Evolutionary conservation across 2,329 filamentous ascomycete species (phyloP), one percentile per base, ranked within the genome.

Genomic region (Tolypocladium sp.): DNA sequence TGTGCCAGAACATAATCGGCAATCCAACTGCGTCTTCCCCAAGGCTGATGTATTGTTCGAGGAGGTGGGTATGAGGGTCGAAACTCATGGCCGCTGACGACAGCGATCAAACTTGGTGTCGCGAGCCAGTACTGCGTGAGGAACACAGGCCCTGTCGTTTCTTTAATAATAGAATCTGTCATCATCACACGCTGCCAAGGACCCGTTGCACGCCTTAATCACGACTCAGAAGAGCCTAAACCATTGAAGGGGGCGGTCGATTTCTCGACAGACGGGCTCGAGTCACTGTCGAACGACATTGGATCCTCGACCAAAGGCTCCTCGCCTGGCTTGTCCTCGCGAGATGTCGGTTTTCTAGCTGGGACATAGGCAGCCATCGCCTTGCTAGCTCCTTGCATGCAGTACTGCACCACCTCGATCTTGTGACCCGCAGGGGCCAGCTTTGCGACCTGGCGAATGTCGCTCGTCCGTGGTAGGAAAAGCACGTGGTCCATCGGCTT

Each of bases 311-410:
- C 30, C 20, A 3, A 12, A 12, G 49, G 20, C 4, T 35, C 20
- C n/a, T 30, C 20, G 49, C 20, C 20, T 7, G 30, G 49, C 17
- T n/a, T 20, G 33, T 22, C 49, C 20, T 53, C 30, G 49, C 30
- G 4, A 37, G 12, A 7, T 15, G 30, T 15, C 20, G 10, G 8
- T 2, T 6, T 25, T 3, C 17, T 65, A 5, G 67, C 73, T 4
- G 82, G 82, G 27, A 87, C 75, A 65, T 85, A 88, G 37, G 81
- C 84, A n/a, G 86, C 84, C 71, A 88, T 73, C 58, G 88, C 89
- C 74, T 97, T 97, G 73, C 92, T 97, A 8, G 90, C 90, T 15
- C 92, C 91, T 66, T 89, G 82, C 77, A 96, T 90, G 69, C 92
- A 96, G 71, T 97, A 97, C 76, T 99, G 94, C 55, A 90, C 84